Evolutionary conservation across 495 filamentous ascomycete genomes (phyloP).

Genomic region (Penicillium cataractarum): DNA sequence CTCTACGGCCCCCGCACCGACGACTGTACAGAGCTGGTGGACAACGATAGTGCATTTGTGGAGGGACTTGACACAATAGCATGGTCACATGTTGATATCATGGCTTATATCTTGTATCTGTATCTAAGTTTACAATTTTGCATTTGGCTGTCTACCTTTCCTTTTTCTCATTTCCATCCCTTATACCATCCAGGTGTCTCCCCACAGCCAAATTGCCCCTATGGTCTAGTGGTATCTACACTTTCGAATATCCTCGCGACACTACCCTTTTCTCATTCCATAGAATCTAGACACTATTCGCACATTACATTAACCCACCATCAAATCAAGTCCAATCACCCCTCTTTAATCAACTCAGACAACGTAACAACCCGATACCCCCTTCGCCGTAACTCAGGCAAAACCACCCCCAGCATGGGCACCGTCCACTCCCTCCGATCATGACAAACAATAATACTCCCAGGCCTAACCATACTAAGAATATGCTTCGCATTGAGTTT

Average conservation of each 20-base stretch:
- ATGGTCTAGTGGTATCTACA: too few relatives aligned
- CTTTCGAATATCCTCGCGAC: too few relatives aligned
- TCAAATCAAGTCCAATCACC: neutral
- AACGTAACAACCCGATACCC: slow-evolving; percentile 73
- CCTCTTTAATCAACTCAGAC: slow-evolving; percentile 58
- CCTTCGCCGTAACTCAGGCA: slow-evolving; percentile 67
- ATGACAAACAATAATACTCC: slow-evolving; percentile 80
- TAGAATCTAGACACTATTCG: too few relatives aligned
- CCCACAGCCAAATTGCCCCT: neutral
- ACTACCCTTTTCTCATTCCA: too few relatives aligned
- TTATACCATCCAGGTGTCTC: neutral
- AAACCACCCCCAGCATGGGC: slow-evolving; percentile 70
- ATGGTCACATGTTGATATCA: slow-evolving; percentile 4
- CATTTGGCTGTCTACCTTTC: neutral
- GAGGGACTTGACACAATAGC: slow-evolving; percentile 25
- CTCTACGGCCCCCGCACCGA: slow-evolving; percentile 18
- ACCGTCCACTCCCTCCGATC: slow-evolving; percentile 78
- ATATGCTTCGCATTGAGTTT: slow-evolving; percentile 78
- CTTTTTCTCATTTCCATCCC: neutral
- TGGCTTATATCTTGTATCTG: slow-evolving; percentile 3
- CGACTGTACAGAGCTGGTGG: slow-evolving; percentile 30
- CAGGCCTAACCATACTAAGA: slow-evolving; percentile 73
- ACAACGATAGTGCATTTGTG: slow-evolving; percentile 26
- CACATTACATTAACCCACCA: too few relatives aligned
- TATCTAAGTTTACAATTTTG: neutral